phyloP scores from a whole-genome alignment of 2,329 filamentous ascomycete species.

The Rutstroemia sp. region DNA sequence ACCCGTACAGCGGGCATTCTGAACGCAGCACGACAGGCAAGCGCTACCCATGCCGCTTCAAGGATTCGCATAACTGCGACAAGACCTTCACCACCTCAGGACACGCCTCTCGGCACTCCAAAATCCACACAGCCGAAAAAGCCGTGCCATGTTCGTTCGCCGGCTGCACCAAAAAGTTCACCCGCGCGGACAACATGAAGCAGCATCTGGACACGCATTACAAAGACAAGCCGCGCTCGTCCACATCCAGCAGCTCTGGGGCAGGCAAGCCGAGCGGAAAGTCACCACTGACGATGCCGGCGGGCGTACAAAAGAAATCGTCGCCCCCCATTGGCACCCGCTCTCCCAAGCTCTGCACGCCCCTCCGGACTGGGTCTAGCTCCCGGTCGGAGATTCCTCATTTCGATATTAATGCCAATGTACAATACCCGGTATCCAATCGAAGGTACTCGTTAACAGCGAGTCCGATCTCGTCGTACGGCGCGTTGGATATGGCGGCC shows the following conservation, averaged over 20 bases:
- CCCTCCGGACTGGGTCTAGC: neutral
- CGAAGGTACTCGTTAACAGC: neutral
- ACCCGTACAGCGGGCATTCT: slow-evolving; percentile 8
- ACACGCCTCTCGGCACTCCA: slow-evolving; percentile 77
- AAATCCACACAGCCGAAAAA: slow-evolving; percentile 78
- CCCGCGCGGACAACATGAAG: slow-evolving; percentile 81
- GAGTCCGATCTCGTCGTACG: neutral
- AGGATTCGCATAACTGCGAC: slow-evolving; percentile 62
- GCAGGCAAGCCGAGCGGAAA: neutral
- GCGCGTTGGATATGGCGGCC: neutral
- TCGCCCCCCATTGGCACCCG: neutral
- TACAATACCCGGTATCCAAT: neutral
- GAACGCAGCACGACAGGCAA: slow-evolving; percentile 33
- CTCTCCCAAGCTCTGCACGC: neutral
- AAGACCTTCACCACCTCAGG: slow-evolving; percentile 81
- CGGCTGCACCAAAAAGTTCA: slow-evolving; percentile 74
- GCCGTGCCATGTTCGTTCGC: slow-evolving; percentile 59
- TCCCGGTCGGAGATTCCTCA: neutral
- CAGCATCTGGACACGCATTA: slow-evolving; percentile 74
- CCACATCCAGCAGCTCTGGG: neutral
- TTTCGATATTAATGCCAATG: neutral
- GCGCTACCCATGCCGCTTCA: slow-evolving; percentile 68
- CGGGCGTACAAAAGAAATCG: neutral
- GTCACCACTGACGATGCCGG: neutral
- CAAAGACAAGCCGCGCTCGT: slow-evolving; percentile 37